Conservation (phyloP, 306 rosid species). For the Fragaria vesca region DNA sequence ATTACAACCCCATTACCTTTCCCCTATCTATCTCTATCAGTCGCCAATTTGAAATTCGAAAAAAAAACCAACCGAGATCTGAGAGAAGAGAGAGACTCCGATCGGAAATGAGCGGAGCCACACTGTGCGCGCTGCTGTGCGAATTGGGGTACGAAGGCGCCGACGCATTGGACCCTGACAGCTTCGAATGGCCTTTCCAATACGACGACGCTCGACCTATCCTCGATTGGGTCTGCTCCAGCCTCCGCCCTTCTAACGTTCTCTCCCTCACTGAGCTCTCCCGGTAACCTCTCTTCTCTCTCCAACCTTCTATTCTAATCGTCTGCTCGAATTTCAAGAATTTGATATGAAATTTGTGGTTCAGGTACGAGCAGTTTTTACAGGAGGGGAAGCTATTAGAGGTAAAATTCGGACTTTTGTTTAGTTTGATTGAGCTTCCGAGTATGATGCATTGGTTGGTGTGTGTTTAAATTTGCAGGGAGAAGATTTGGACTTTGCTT, state of each 20-base stretch:
- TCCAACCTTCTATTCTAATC: neutral
- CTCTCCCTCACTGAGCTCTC: slow-evolving; percentile 79
- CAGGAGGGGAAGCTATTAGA: slow-evolving; percentile 86
- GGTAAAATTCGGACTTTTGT: slow-evolving; percentile 30
- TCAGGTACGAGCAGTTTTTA: slow-evolving; percentile 72
- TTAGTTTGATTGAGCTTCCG: neutral
- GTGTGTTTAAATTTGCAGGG: slow-evolving; percentile 43
- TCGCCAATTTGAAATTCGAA: neutral
- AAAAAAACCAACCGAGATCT: neutral
- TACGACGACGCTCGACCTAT: slow-evolving; percentile 87
- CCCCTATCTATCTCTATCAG: neutral
- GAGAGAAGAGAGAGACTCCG: neutral
- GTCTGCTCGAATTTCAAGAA: neutral
- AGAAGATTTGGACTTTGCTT: slow-evolving; percentile 89
- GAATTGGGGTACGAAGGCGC: slow-evolving; percentile 73
- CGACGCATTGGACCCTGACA: slow-evolving; percentile 72
- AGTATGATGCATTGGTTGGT: neutral
- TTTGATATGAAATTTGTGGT: slow-evolving; percentile 1
- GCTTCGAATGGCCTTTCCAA: slow-evolving; percentile 95
- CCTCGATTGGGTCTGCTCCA: slow-evolving; percentile 92
- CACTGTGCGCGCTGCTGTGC: slow-evolving; percentile 56
- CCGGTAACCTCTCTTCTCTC: slow-evolving; percentile 41
- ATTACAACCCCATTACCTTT: neutral
- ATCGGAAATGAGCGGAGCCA: slow-evolving; percentile 60
- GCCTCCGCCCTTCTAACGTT: slow-evolving; percentile 84